Base-by-base conservation (phyloP, 805 yeast species). In the Blastobotrys chiropterorum region DNA sequence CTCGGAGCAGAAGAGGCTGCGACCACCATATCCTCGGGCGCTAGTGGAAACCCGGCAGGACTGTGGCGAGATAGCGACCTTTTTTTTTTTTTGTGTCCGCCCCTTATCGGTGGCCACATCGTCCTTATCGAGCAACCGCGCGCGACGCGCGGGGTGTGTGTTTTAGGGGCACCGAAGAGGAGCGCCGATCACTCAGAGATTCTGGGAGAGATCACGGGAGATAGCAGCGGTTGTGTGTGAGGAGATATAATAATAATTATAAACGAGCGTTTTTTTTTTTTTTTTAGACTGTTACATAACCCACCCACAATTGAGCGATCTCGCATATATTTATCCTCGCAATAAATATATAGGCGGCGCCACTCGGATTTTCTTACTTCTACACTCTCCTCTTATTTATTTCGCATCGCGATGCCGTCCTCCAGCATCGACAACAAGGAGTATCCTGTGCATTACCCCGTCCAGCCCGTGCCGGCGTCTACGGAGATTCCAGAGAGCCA, bases 381-480 rank as follows among this genome's bases (percentile, higher is more conserved):
- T 11, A 6, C 34, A 26, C 34, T 26, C 34, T 26, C 11, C 5
- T 5, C 11, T 11, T 26, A 26, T 26, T 26, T 26, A 26, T 26
- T 26, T 26, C 34, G 5, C 34, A 26, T n/a, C n/a, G n/a, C n/a
- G n/a, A n/a, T 26, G 34, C 34, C 34, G 11, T 5, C 34, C 5
- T 26, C 34, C 34, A 26, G 34, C 34, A 26, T 26, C 34, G 34
- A 26, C 34, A 26, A 26, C 34, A 26, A 26, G 34, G 34, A 5
- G 34, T 26, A 26, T 26, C 34, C 34, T 5, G 34, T 26, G 34
- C 34, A 56, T 46, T 67, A 53, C 54, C 67, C 69, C n/a, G 55
- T 59, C 31, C 62, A 61, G 48, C 20, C 51, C 1, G 50, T 64
- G 11, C 63, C 65, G 3, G 46, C 49, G 14, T 50, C 48, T 19